Evolutionary conservation across 768 basidiomycete species (phyloP).

Genomic region (Guyanaporus albipodus): DNA sequence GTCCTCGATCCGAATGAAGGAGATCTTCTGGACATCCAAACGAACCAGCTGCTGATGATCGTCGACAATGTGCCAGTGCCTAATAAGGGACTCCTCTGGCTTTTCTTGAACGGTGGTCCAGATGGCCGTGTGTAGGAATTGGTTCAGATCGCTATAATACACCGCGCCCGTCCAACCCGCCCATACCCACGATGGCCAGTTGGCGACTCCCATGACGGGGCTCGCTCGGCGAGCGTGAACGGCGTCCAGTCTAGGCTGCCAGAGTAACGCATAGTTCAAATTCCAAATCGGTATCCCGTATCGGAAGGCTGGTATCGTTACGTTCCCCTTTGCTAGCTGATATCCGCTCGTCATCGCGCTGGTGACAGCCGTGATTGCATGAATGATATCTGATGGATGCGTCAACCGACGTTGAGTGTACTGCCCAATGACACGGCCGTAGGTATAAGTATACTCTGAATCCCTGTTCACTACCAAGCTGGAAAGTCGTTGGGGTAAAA

Average conservation of each 20-base stretch:
- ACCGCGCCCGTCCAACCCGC: conserved; percentile 24
- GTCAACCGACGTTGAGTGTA: conserved; percentile 15
- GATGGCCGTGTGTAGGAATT: background rate
- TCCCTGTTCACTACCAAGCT: no score
- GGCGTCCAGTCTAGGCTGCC: conserved; percentile 19
- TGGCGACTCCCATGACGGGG: background rate
- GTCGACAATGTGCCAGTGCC: conserved; percentile 16
- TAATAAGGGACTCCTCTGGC: conserved; percentile 19
- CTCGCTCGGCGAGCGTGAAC: conserved; percentile 7
- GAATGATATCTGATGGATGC: conserved; percentile 12
- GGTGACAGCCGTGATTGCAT: conserved; percentile 6
- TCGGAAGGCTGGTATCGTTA: background rate
- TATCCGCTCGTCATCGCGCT: conserved; percentile 1
- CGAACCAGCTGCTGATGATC: conserved; percentile 6
- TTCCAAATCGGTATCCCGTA: conserved; percentile 4
- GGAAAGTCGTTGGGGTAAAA: no score
- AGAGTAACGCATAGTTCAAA: conserved; percentile 16
- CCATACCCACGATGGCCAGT: conserved; percentile 27
- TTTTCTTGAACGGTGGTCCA: background rate
- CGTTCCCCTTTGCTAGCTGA: background rate
- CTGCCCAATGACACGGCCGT: conserved; percentile 4
- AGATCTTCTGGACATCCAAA: conserved; percentile 7
- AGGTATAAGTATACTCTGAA: no score
- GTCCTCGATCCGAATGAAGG: background rate
- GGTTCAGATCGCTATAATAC: conserved; percentile 2